Evolutionary conservation across 2,329 filamentous ascomycete species (phyloP), one percentile per base, ranked within the genome.

Genomic region (Seiridium cupressi): DNA sequence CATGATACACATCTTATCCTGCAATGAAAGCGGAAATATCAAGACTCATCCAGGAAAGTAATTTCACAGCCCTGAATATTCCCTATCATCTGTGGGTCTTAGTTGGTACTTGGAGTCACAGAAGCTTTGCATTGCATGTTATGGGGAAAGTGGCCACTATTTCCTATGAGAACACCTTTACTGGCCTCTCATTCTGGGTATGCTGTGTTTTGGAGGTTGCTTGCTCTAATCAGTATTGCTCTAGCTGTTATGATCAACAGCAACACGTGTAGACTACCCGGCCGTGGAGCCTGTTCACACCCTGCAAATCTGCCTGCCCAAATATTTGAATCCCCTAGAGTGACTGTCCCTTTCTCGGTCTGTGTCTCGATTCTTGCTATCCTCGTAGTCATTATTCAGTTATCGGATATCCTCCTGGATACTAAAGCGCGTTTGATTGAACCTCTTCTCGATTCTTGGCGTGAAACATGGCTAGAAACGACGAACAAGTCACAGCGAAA

Each of bases 201-300:
- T 51, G 74, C 70, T 0, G 71, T 73, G 3, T 76, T 79, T 44
- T 79, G 76, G 76, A 76, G 75, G 72, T 61, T 66, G n/a, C 74
- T 79, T 60, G 74, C 75, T 2, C 64, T 76, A 6, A 60, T 73
- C 44, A 72, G 73, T 55, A 74, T 75, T 13, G 44, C 38, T 13
- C 36, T 5, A 44, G 70, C 5, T 44, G 49, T 68, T 69, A 64
- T 62, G 62, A 11, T 61, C 63, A 0, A 26, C 5, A 26, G 13
- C 7, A 46, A 8, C 5, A n/a, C n/a, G 13, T 26, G 32, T 18
- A 18, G 31, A 10, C n/a, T 10, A 6, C 18, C 9, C 8, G 18
- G 32, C 2, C 35, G 31, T 35, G 26, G 18, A 26, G 18, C 18
- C 18, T 26, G 18, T 26, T 26, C 18, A 26, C 18, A 26, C 18